Conservation (phyloP, 164 flowering plant species). For the Annona squamosa region DNA sequence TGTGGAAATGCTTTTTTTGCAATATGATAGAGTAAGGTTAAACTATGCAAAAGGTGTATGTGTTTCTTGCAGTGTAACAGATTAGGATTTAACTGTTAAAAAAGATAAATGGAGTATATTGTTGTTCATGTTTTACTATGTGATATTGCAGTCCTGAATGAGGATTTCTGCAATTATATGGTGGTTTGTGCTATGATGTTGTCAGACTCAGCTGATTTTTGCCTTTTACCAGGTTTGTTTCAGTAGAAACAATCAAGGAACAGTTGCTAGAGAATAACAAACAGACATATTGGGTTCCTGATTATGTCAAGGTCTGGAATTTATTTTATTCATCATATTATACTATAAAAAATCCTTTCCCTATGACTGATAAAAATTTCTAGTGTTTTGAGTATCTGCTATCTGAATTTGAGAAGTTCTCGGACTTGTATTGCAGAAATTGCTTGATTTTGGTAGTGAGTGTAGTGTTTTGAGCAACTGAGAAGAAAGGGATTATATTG, state of each 20-base stretch:
- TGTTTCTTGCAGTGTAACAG: background rate
- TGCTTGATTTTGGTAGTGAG: no score
- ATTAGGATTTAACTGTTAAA: background rate
- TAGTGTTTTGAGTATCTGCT: no score
- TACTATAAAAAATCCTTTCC: no score
- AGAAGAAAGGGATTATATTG: no score
- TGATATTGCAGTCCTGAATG: no score
- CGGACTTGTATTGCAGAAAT: no score
- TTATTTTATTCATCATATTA: background rate
- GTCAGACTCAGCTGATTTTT: background rate
- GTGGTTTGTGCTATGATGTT: background rate
- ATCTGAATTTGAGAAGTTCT: no score
- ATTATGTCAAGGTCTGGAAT: slow-evolving; percentile 75
- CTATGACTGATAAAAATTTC: no score
- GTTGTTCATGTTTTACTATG: background rate
- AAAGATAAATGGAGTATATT: background rate
- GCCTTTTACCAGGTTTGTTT: slow-evolving; percentile 56
- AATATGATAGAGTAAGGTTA: no score
- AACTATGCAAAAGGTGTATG: no score
- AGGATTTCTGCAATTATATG: background rate
- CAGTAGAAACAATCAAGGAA: slow-evolving; percentile 73
- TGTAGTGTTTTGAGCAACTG: no score
- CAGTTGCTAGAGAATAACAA: slow-evolving; percentile 76
- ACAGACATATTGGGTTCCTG: slow-evolving; percentile 96
- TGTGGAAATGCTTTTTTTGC: no score